Conservation (phyloP, 495 filamentous ascomycete species). For the Chaetomium fimeti region DNA sequence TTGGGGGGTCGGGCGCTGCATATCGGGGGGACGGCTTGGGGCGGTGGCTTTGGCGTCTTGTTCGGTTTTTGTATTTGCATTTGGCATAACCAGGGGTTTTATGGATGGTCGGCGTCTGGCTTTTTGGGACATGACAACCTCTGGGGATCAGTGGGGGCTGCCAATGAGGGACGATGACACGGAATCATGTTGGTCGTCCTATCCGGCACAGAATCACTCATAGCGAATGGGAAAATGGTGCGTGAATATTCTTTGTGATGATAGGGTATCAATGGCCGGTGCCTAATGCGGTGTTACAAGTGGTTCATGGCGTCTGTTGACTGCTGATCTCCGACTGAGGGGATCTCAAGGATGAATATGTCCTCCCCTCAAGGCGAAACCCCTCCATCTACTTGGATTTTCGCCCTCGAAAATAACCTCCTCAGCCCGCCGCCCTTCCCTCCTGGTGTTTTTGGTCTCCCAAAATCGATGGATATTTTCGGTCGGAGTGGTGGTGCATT, state of each 20-base stretch:
- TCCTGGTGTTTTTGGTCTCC: slow-evolving; percentile 21
- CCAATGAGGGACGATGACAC: slow-evolving; percentile 6
- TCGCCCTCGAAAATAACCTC: slow-evolving; percentile 27
- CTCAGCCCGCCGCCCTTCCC: slow-evolving; percentile 28
- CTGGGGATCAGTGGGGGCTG: background rate
- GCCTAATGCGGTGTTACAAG: slow-evolving; percentile 3
- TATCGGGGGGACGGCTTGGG: background rate
- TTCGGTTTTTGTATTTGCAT: background rate
- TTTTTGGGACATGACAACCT: background rate
- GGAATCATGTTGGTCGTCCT: background rate
- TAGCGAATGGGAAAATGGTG: slow-evolving; percentile 12
- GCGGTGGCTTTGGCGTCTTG: background rate
- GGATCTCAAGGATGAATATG: background rate
- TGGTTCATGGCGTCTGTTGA: background rate
- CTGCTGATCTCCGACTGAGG: background rate
- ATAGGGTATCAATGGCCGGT: slow-evolving; percentile 9
- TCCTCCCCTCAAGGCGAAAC: background rate
- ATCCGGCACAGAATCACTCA: slow-evolving; percentile 7
- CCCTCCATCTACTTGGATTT: background rate
- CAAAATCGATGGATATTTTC: background rate
- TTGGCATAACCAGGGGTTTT: background rate
- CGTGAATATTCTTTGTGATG: background rate
- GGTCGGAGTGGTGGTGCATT: background rate
- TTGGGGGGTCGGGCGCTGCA: background rate
- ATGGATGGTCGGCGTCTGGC: background rate